Evolutionary conservation across 768 basidiomycete species (phyloP), one percentile per base, ranked within the genome.

Genomic region (Lactarius sanguifluus): DNA sequence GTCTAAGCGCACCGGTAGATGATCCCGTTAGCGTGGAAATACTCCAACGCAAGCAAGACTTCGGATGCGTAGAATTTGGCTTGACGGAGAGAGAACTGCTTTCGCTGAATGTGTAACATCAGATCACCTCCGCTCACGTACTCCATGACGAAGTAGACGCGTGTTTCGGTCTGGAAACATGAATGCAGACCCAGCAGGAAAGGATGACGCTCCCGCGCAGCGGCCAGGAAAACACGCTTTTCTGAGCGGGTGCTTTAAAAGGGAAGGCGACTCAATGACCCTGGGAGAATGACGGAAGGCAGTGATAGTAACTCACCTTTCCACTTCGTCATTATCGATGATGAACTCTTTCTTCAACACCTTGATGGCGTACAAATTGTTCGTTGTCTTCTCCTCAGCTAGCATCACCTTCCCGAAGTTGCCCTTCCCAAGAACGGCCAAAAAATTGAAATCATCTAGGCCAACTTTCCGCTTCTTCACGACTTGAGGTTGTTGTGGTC

Each of bases 331-430:
- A 68, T 99, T 98, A 76, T 99, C 97, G 72, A 99, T 98, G 76
- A 99, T 98, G 75, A 99, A 98, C 79, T 98, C 97, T 76, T 99
- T 99, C 84, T 99, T 99, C 76, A 99, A 76, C n/a, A 99, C 97
- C 79, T 99, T 99, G 82, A 99, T 98, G n/a, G 97, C 97, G 75
- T 91, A 98, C 64, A 98, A 78, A 59, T 85, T 86, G 71, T 86
- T 92, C 59, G 87, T 85, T 76, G 83, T 88, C 86, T 99, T 99
- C 83, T 99, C 97, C 78, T 99, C 97, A 12, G 97, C 97, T 66
- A 99, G 80, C 97, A 99, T 99, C 78, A 99, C 97, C 77, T 99
- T 99, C 64, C 97, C 97, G 74, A 99, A 99, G 78, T 98, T 99
- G 72, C 97, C 97, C 79, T 98, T 98, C 59, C 97, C 97, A 43